These are phyloP conservation scores for Nicotiana benthamiana DNA, from an alignment of 257 asterid genomes.

Conservation along the genomic window DNA sequence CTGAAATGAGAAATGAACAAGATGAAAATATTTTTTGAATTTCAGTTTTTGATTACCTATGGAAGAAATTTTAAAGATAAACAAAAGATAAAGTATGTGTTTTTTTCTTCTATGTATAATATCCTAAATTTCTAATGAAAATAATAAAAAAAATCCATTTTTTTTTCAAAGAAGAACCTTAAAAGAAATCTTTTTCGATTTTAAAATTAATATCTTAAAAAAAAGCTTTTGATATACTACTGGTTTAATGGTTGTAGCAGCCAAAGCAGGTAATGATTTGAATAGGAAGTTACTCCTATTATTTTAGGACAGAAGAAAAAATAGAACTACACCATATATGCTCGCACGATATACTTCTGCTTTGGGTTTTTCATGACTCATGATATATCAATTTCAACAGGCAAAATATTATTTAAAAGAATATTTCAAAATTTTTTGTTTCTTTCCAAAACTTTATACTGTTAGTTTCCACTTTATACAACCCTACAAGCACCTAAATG, in stretches of 20 bases:
- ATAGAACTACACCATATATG: background rate
- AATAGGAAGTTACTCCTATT: background rate
- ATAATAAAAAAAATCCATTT: no score
- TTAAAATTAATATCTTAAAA: no score
- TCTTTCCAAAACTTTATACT: constrained; percentile 28
- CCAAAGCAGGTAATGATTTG: background rate
- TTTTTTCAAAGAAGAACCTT: no score
- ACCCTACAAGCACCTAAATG: constrained; percentile 25
- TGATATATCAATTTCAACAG: background rate
- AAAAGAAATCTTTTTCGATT: no score
- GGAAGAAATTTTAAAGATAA: no score
- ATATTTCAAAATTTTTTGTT: constrained; percentile 13
- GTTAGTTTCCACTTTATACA: constrained; percentile 57
- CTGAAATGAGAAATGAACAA: no score
- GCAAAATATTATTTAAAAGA: background rate
- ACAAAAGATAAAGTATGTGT: no score
- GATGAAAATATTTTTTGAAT: no score
- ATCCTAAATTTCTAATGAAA: no score
- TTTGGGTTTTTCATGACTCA: background rate
- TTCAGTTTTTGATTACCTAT: no score
- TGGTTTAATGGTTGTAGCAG: background rate
- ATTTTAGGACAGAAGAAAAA: background rate
- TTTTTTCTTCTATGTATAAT: no score
- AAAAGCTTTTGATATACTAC: no score
- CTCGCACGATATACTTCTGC: background rate